phyloP scores from a whole-genome alignment of 768 basidiomycete species.

The Lactarius trivialis region DNA sequence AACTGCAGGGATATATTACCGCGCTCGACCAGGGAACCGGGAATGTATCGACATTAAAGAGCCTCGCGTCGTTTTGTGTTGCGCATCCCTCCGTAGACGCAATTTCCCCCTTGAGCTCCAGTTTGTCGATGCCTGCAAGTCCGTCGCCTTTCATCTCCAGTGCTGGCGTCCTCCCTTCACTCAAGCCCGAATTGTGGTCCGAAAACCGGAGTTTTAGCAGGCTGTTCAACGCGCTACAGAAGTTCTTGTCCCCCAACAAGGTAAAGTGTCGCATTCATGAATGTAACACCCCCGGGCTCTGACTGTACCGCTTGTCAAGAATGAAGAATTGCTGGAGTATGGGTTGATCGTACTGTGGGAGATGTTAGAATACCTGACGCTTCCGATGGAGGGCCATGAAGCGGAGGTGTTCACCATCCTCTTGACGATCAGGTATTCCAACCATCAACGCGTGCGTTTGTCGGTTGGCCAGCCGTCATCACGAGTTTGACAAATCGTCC shows the following conservation, averaged over 20 bases:
- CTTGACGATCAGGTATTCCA: conserved; percentile 66
- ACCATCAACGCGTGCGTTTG: conserved; percentile 55
- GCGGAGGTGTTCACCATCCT: conserved; percentile 66
- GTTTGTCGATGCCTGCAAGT: conserved; percentile 43
- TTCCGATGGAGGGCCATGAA: conserved; percentile 73
- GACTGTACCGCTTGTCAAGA: conserved; percentile 34
- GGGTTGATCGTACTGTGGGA: conserved; percentile 82
- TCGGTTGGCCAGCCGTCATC: neutral
- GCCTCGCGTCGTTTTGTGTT: conserved; percentile 56
- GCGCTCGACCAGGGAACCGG: conserved; percentile 49
- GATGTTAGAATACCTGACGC: conserved; percentile 66
- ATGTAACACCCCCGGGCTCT: conserved; percentile 11
- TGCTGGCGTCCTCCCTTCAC: conserved; percentile 37
- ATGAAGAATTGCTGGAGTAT: conserved; percentile 61
- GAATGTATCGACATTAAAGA: conserved; percentile 52
- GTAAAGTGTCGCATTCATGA: conserved; percentile 35
- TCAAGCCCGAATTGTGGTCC: conserved; percentile 62
- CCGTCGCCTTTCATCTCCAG: conserved; percentile 48
- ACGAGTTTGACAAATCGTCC: conserved; percentile 3
- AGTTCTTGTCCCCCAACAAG: conserved; percentile 54
- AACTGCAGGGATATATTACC: conserved; percentile 48
- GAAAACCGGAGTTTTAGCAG: conserved; percentile 63
- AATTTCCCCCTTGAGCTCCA: conserved; percentile 50
- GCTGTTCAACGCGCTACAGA: conserved; percentile 58
- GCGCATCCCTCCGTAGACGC: conserved; percentile 48